phyloP scores from a whole-genome alignment of 2,329 filamentous ascomycete species.

The Nectriaceae sp. region DNA sequence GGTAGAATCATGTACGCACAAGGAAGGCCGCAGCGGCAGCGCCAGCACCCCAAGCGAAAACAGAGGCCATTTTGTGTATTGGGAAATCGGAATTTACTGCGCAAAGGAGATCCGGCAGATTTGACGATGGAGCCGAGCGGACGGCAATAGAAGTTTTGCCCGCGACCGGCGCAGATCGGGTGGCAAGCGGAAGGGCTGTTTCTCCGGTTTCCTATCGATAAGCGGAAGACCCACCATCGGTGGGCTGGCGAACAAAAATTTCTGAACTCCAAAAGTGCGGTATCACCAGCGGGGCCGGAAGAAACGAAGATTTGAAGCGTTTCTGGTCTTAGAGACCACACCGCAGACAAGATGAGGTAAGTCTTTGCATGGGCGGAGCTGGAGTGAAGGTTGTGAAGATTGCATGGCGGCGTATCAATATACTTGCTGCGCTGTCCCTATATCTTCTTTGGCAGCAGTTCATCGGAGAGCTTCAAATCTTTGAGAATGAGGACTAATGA shows the following conservation, averaged over 20 bases:
- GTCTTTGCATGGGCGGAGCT: conserved; percentile 4
- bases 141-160: conserved; percentile 29
- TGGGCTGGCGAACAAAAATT: conserved; percentile 24
- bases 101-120: conserved; percentile 4
- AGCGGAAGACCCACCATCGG: conserved; percentile 6
- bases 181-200: conserved; percentile 16
- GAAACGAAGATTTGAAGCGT: conserved; percentile 22
- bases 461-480: neutral
- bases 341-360: conserved; percentile 28
- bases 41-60: conserved; percentile 49
- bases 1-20: conserved; percentile 33
- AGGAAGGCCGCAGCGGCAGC: conserved; percentile 55
- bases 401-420: no score
- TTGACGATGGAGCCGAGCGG: conserved; percentile 13
- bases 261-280: conserved; percentile 22
- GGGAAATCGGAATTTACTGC: neutral
- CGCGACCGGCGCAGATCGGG: conserved; percentile 25
- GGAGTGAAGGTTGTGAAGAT: neutral
- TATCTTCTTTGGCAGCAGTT: no score
- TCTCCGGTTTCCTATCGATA: conserved; percentile 29
- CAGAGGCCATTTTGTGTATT: conserved; percentile 39
- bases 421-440: no score
- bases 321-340: conserved; percentile 29
- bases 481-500: neutral
- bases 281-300: conserved; percentile 26